phyloP scores from a whole-genome alignment of 148 eudicot genomes.

The Simmondsia chinensis region DNA sequence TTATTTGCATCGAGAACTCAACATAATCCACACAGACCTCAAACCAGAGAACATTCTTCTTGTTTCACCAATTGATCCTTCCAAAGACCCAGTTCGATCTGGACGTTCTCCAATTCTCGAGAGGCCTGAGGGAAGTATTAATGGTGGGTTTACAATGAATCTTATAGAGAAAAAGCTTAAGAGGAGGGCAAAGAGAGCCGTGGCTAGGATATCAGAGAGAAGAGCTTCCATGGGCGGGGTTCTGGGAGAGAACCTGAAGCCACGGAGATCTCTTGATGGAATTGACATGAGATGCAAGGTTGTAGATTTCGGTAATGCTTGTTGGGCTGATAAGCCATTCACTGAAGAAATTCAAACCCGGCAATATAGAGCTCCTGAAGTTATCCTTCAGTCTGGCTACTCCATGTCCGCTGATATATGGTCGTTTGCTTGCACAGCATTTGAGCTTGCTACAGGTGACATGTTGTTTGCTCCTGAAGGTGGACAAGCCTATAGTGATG shows the following conservation, averaged over 20 bases:
- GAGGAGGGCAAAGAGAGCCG: conserved; percentile 85
- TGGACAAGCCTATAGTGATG: conserved; percentile 76
- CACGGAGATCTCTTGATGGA: conserved; percentile 57
- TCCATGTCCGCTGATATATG: conserved; percentile 81
- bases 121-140: conserved; percentile 70
- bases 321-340: conserved; percentile 73
- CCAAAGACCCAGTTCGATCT: conserved; percentile 80
- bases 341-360: conserved; percentile 91
- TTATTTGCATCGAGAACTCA: conserved; percentile 80
- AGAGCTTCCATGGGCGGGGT: conserved; percentile 51
- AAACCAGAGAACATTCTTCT: conserved; percentile 96
- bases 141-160: conserved; percentile 47
- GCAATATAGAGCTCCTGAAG: conserved; percentile 98
- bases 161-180: conserved; percentile 70
- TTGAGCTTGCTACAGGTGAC: conserved; percentile 98
- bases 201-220: conserved; percentile 69
- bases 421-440: conserved; percentile 96
- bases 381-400: conserved; percentile 71
- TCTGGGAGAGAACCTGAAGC: conserved; percentile 26
- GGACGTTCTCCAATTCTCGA: conserved; percentile 70
- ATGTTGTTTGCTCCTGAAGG: conserved; percentile 86
- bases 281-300: conserved; percentile 75
- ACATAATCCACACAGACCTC: conserved; percentile 76
- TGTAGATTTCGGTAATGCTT: conserved; percentile 96
- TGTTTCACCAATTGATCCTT: conserved; percentile 64